Evolutionary conservation across 306 rosid genomes (phyloP), one percentile per base, ranked within the genome.

Genomic region (Hippophae rhamnoides): DNA sequence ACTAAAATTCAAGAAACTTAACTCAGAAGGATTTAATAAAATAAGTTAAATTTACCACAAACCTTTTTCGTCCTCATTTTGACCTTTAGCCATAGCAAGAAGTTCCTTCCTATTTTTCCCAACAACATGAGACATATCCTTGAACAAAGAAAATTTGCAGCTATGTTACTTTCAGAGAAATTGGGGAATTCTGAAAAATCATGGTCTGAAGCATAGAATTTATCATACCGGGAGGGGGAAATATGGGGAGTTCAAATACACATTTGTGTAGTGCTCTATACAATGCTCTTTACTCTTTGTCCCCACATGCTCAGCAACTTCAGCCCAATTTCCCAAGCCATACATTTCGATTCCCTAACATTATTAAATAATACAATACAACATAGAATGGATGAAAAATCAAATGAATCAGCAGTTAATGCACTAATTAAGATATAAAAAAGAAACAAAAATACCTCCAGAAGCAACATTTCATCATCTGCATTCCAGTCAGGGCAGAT

Each of bases 261-360:
- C 82, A 64, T 79, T 79, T 60, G 74, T 69, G 71, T 83, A 93
- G 84, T 93, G 97, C 64, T 82, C 89, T 72, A 93, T 88, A 76
- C 99, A 93, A 57, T 84, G 75, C 66, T 88, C 95, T 72, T 88
- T 93, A 77, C 80, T 86, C 82, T 88, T 93, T 41, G 97, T 93
- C 57, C 99, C 99, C 57, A 93, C 99, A 75, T 93, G 99, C 88
- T 88, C 99, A 23, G 99, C 99, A 77, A 93, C 88, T 77, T 93
- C 99, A 61, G 94, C 26, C 99, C 97, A 93, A 72, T 93, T 93
- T 75, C 99, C 90, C 75, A 88, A 58, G 72, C 99, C 99, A 74
- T 93, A 93, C 95, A 93, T 93, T 79, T 93, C 99, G 46, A 80
- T 88, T 43, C 95, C 99, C 97, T 88, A 61, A 67, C 66, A 66